Evolutionary conservation across 495 filamentous ascomycete genomes (phyloP).

Genomic region (Jackrogersella minutella): DNA sequence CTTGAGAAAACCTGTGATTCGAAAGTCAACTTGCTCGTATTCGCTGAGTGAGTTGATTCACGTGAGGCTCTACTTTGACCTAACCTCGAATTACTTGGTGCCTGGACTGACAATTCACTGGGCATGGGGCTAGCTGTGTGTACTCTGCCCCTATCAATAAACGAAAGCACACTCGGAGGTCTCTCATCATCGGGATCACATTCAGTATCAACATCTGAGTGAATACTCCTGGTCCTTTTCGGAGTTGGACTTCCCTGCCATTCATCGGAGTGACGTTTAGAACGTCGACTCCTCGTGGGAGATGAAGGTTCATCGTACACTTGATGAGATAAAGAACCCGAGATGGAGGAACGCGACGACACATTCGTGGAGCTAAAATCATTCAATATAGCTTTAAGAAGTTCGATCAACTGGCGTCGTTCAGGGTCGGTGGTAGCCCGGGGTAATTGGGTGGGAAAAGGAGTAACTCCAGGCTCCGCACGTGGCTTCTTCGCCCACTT

Average conservation of each 20-base stretch:
- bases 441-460: conserved; percentile 28
- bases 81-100: neutral
- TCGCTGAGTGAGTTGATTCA: conserved; percentile 12
- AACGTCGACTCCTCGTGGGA: conserved; percentile 11
- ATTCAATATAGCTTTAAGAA: conserved; percentile 35
- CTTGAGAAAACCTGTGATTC: conserved; percentile 44
- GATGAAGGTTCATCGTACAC: conserved; percentile 22
- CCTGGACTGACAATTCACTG: conserved; percentile 14
- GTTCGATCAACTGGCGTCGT: conserved; percentile 20
- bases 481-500: conserved; percentile 44
- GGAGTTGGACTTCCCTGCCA: conserved; percentile 16
- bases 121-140: conserved; percentile 25
- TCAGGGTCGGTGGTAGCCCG: conserved; percentile 38
- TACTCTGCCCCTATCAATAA: conserved; percentile 41
- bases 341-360: conserved; percentile 17
- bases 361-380: conserved; percentile 18
- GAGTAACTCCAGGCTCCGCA: conserved; percentile 23
- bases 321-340: conserved; percentile 1
- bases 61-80: conserved; percentile 13
- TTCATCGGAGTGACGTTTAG: conserved; percentile 29
- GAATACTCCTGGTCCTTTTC: conserved; percentile 24
- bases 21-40: conserved; percentile 31
- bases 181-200: conserved; percentile 37
- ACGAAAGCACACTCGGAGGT: conserved; percentile 37
- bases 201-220: conserved; percentile 31